Percentiles rank a stretch among this genome's conserved stretches.
Evolutionary conservation across 176 grass and related monocot genomes (phyloP).

Genomic region (Bolboschoenus planiculmis): DNA sequence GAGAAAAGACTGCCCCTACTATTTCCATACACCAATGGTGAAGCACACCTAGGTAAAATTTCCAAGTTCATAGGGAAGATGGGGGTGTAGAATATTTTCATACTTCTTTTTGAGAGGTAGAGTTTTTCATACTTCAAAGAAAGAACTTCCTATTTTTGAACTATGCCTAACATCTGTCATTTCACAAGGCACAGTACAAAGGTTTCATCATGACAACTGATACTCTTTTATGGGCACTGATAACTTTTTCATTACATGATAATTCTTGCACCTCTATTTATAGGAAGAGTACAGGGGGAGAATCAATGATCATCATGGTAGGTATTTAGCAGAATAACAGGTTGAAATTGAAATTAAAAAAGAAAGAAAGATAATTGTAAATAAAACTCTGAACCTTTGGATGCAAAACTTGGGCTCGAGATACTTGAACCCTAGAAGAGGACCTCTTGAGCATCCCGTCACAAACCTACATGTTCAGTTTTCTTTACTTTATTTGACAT

Average conservation of each 20-base stretch:
- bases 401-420: slow-evolving; percentile 99
- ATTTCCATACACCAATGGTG: background rate
- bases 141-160: background rate
- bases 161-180: background rate
- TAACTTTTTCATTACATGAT: slow-evolving; percentile 21
- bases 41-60: background rate
- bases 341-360: background rate
- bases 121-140: background rate
- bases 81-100: background rate
- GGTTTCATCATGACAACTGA: background rate
- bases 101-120: background rate
- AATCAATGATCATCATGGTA: background rate
- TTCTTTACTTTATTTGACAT: background rate
- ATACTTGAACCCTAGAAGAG: slow-evolving; percentile 95
- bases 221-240: slow-evolving; percentile 33
- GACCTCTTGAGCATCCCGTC: slow-evolving; percentile 95
- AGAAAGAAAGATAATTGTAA: background rate
- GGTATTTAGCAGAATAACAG: background rate
- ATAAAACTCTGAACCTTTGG: slow-evolving; percentile 50
- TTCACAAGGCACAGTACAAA: background rate
- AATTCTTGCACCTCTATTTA: background rate
- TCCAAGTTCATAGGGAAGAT: background rate
- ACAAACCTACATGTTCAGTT: slow-evolving; percentile 62
- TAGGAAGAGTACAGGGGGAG: slow-evolving; percentile 8
- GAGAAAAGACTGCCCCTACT: background rate